Conservation (phyloP, 2,329 filamentous ascomycete species). For the Cylindrodendrum hubeiense region DNA sequence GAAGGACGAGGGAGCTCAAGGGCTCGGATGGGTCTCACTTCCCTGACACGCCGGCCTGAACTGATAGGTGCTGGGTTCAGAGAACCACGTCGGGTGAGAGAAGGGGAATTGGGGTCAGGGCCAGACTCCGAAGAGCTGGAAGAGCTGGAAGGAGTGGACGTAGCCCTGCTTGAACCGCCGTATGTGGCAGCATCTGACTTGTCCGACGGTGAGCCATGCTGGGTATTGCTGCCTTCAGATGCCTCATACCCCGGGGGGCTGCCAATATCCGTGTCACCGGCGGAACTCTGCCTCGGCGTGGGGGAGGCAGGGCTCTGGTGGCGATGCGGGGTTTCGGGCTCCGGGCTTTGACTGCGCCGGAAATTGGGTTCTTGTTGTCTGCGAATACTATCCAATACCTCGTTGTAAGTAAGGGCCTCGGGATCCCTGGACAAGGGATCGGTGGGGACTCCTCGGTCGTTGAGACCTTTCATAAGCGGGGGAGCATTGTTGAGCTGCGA, state of each 20-base stretch:
- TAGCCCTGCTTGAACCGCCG: no score
- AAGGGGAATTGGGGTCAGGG: background rate
- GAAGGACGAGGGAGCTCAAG: background rate
- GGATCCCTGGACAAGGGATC: conserved; percentile 30
- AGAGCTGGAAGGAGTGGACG: no score
- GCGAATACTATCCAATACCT: conserved; percentile 20
- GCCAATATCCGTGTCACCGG: background rate
- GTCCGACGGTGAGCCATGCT: no score
- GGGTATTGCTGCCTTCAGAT: no score
- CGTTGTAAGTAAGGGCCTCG: conserved; percentile 19
- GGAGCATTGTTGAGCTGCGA: conserved; percentile 36
- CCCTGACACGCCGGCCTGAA: background rate
- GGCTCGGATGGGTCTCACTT: background rate
- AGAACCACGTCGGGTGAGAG: background rate
- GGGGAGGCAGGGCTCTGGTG: background rate
- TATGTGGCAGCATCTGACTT: no score
- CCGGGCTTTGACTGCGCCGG: background rate
- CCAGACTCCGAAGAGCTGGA: background rate
- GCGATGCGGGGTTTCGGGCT: background rate
- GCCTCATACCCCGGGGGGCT: no score
- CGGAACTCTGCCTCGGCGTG: background rate
- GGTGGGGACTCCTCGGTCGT: conserved; percentile 19
- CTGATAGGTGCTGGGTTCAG: no score
- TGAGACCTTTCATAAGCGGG: conserved; percentile 40
- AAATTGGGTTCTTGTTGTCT: background rate